phyloP scores from a whole-genome alignment of 2,329 filamentous ascomycete genomes.

The Claviceps paspali region DNA sequence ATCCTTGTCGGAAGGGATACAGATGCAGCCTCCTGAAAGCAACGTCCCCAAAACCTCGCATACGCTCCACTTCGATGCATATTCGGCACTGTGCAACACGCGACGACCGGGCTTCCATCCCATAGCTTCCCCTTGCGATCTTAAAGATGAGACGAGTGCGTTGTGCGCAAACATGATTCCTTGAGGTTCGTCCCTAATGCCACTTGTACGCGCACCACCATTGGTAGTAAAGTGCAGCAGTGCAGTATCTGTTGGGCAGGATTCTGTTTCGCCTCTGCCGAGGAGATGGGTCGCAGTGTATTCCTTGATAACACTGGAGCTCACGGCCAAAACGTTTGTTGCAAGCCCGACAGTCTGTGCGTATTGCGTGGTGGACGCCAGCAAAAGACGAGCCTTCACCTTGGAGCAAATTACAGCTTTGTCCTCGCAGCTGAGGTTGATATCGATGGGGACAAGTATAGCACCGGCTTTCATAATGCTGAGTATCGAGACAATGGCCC shows the following conservation, averaged over 20 bases:
- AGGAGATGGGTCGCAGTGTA: too few relatives aligned
- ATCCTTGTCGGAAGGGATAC: background rate
- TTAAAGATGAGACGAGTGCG: background rate
- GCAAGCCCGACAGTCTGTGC: background rate
- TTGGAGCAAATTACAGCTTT: background rate
- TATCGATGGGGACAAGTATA: background rate
- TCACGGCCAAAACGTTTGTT: background rate
- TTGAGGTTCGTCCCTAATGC: background rate
- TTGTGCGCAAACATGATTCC: background rate
- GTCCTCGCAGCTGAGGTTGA: background rate
- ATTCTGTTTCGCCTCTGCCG: background rate
- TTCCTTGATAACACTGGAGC: too few relatives aligned
- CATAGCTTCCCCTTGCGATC: background rate
- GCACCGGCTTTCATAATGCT: conserved; percentile 4
- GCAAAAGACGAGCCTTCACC: background rate
- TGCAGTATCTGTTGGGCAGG: background rate
- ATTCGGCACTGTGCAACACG: background rate
- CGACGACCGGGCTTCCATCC: conserved; percentile 1
- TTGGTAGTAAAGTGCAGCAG: background rate
- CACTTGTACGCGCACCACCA: background rate
- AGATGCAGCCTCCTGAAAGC: conserved; percentile 2
- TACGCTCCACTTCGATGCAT: background rate
- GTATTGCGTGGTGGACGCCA: background rate
- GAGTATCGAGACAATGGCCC: conserved; percentile 2
- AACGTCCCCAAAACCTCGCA: conserved; percentile 2